phyloP scores from a whole-genome alignment of 345 rosid genomes.

The Acer saccharum region DNA sequence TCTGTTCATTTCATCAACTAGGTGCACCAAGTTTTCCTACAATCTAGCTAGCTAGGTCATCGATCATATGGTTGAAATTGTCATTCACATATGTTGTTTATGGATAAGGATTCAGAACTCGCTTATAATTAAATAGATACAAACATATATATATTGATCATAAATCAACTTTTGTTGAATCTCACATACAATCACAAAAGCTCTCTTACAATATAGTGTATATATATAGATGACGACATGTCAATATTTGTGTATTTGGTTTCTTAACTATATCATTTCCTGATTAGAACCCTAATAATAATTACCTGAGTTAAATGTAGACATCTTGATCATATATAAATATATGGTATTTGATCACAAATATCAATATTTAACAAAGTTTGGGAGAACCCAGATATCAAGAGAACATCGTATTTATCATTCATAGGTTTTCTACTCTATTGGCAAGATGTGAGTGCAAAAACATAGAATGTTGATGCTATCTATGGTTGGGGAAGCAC shows the following conservation, averaged over 20 bases:
- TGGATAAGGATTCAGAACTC: background rate
- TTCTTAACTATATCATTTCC: too few species aligned
- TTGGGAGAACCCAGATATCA: background rate
- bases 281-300: background rate
- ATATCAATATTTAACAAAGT: too few species aligned
- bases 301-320: too few species aligned
- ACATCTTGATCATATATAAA: too few species aligned
- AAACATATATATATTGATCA: background rate
- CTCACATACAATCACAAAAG: background rate
- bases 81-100: background rate
- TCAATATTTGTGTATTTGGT: background rate
- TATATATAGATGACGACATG: background rate
- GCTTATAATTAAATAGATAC: background rate
- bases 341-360: too few species aligned
- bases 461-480: constrained; percentile 19
- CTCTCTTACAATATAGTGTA: background rate
- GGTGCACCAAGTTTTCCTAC: constrained; percentile 17
- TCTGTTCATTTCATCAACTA: constrained; percentile 7
- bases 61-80: background rate
- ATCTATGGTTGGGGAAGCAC: constrained; percentile 16
- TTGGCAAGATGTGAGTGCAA: background rate
- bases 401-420: too few species aligned
- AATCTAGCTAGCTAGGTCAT: background rate
- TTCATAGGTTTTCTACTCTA: background rate
- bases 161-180: too few species aligned